These are phyloP conservation scores for Zoysia pacifica DNA, from an alignment of 176 grass and related monocot genomes.

Conservation along the genomic window DNA sequence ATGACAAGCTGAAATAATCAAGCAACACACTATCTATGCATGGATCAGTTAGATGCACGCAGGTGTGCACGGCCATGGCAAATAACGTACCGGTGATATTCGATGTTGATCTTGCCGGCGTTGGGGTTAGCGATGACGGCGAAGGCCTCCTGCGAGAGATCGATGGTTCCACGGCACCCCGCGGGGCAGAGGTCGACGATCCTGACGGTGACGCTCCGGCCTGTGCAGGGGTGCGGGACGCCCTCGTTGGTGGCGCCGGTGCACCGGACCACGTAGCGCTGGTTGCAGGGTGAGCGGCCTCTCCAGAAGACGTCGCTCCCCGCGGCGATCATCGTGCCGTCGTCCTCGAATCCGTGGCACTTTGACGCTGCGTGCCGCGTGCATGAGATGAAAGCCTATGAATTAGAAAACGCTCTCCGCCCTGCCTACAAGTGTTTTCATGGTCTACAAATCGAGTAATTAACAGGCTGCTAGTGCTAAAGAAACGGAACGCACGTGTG, in stretches of 20 bases:
- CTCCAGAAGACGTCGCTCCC: constrained; percentile 44
- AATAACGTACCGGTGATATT: constrained; percentile 39
- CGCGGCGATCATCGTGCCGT: constrained; percentile 59
- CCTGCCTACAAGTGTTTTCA: too few species aligned
- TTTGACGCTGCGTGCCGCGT: constrained; percentile 51
- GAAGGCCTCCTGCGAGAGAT: constrained; percentile 69
- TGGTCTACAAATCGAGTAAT: too few species aligned
- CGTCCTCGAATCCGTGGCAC: constrained; percentile 38
- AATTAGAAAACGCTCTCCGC: too few species aligned
- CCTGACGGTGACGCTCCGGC: constrained; percentile 45
- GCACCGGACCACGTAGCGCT: constrained; percentile 40
- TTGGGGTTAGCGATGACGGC: constrained; percentile 44
- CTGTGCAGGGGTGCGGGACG: constrained; percentile 49
- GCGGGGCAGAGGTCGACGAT: constrained; percentile 48
- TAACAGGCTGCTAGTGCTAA: too few species aligned
- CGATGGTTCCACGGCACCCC: constrained; percentile 41
- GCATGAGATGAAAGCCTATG: background rate
- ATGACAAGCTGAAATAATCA: too few species aligned
- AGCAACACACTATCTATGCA: too few species aligned
- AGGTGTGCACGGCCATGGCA: too few species aligned
- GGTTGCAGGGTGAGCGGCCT: constrained; percentile 46
- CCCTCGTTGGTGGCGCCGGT: constrained; percentile 41
- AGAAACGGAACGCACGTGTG: constrained; percentile 3
- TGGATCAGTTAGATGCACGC: too few species aligned
- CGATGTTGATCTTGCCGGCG: constrained; percentile 56